Conservation (phyloP, 805 yeast genomes). For the Pichia rugopelliculosa region DNA sequence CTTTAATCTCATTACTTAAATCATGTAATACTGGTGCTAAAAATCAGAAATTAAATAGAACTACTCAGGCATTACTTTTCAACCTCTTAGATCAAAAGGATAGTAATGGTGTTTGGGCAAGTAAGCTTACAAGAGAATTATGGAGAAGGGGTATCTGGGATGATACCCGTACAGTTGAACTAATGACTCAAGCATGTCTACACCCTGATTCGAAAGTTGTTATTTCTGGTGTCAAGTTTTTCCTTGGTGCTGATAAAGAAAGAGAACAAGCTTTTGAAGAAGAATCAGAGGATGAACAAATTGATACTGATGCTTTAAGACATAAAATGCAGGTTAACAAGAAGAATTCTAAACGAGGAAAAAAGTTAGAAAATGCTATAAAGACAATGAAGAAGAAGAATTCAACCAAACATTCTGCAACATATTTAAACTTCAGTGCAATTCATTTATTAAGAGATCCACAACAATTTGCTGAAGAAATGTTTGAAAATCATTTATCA, state of each 20-base stretch:
- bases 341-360: slow-evolving; percentile 71
- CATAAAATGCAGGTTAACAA: slow-evolving; percentile 83
- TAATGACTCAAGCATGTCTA: slow-evolving; percentile 92
- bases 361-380: slow-evolving; percentile 69
- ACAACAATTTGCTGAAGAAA: slow-evolving; percentile 89
- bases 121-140: slow-evolving; percentile 85
- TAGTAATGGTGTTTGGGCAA: slow-evolving; percentile 86
- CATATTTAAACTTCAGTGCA: slow-evolving; percentile 87
- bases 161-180: slow-evolving; percentile 92
- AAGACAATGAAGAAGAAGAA: slow-evolving; percentile 61
- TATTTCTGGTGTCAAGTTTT: slow-evolving; percentile 82
- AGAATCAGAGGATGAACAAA: slow-evolving; percentile 53
- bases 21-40: slow-evolving; percentile 81
- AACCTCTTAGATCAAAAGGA: slow-evolving; percentile 76
- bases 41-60: slow-evolving; percentile 80
- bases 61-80: slow-evolving; percentile 88
- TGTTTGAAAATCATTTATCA: slow-evolving; percentile 65
- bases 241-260: slow-evolving; percentile 91
- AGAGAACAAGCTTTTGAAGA: slow-evolving; percentile 80
- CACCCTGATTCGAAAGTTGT: slow-evolving; percentile 85
- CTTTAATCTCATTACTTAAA: slow-evolving; percentile 71
- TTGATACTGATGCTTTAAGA: slow-evolving; percentile 64
- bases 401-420: slow-evolving; percentile 47
- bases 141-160: slow-evolving; percentile 99
- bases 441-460: slow-evolving; percentile 93